phyloP scores from a whole-genome alignment of 1,284 basidiomycete genomes.

The Pisolithus thermaeus region DNA sequence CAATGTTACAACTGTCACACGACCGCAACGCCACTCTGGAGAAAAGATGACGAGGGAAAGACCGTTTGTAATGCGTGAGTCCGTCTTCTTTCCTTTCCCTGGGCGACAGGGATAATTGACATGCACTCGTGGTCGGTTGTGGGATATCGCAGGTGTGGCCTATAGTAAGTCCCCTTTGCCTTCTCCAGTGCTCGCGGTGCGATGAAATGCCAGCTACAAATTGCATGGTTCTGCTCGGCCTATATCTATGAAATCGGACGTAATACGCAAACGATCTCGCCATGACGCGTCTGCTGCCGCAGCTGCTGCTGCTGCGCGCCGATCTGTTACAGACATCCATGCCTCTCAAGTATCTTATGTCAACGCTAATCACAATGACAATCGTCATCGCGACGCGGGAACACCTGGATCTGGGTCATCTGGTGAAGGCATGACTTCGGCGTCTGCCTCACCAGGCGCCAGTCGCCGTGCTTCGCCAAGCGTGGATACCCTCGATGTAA shows the following conservation, averaged over 20 bases:
- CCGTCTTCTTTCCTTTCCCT: background rate
- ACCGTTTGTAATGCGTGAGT: slow-evolving; percentile 87
- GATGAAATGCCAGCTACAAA: slow-evolving; percentile 49
- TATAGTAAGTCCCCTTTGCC: slow-evolving; percentile 41
- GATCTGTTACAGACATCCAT: slow-evolving; percentile 43
- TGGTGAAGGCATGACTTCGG: no score
- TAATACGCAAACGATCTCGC: slow-evolving; percentile 75
- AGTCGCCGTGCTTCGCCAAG: slow-evolving; percentile 67
- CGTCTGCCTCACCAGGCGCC: slow-evolving; percentile 65
- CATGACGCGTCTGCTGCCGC: slow-evolving; percentile 72
- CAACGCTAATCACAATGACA: no score
- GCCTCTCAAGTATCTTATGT: slow-evolving; percentile 29
- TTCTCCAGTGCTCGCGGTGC: slow-evolving; percentile 5
- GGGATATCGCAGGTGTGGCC: slow-evolving; percentile 33
- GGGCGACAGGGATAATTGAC: no score
- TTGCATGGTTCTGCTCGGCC: slow-evolving; percentile 75
- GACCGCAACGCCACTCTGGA: slow-evolving; percentile 85
- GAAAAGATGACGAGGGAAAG: slow-evolving; percentile 88
- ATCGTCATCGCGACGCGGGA: no score
- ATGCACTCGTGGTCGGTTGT: no score
- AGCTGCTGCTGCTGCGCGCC: slow-evolving; percentile 59
- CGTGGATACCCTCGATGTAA: slow-evolving; percentile 22
- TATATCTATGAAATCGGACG: slow-evolving; percentile 82
- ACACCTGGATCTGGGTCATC: no score
- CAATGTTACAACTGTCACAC: slow-evolving; percentile 90